phyloP scores from a whole-genome alignment of 352 stramenopile genomes.

The Pythium aphanidermatum region DNA sequence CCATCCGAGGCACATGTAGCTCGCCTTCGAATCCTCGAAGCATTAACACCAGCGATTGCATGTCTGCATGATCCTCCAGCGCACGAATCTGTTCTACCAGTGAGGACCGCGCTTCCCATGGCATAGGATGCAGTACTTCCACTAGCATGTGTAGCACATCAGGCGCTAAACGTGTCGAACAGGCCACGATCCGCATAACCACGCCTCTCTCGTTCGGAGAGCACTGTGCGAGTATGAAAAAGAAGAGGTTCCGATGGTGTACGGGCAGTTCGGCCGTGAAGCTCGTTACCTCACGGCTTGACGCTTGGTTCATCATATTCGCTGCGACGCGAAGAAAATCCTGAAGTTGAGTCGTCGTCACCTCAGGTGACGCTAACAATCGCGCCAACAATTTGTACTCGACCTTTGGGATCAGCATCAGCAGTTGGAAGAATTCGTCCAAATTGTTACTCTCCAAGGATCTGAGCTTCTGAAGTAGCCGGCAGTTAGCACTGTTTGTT shows the following conservation, averaged over 20 bases:
- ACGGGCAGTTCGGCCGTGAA: constrained; percentile 45
- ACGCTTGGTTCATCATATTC: constrained; percentile 69
- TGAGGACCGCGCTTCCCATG: constrained; percentile 45
- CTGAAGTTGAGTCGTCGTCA: constrained; percentile 32
- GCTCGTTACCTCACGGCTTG: constrained; percentile 52
- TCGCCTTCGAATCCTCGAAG: constrained; percentile 29
- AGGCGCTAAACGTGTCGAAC: constrained; percentile 28
- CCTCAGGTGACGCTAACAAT: constrained; percentile 40
- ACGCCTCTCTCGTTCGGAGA: constrained; percentile 41
- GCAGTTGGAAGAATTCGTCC: constrained; percentile 59
- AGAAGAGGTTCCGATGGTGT: constrained; percentile 36
- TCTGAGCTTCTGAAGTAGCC: constrained; percentile 37
- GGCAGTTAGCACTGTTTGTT: constrained; percentile 32
- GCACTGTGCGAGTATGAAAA: constrained; percentile 39
- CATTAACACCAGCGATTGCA: constrained; percentile 30
- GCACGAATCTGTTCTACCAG: constrained; percentile 57
- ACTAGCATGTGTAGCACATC: constrained; percentile 42
- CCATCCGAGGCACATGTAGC: constrained; percentile 25
- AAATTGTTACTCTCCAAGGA: constrained; percentile 30
- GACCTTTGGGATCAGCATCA: constrained; percentile 54
- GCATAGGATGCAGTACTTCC: constrained; percentile 35
- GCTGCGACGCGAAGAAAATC: constrained; percentile 42
- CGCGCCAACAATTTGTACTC: constrained; percentile 53
- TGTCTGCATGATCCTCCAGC: constrained; percentile 29
- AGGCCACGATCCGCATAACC: constrained; percentile 51